Evolutionary conservation across 352 stramenopile species (phyloP), one percentile per base, ranked within the genome.

Genomic region (Globisporangium nagaii): DNA sequence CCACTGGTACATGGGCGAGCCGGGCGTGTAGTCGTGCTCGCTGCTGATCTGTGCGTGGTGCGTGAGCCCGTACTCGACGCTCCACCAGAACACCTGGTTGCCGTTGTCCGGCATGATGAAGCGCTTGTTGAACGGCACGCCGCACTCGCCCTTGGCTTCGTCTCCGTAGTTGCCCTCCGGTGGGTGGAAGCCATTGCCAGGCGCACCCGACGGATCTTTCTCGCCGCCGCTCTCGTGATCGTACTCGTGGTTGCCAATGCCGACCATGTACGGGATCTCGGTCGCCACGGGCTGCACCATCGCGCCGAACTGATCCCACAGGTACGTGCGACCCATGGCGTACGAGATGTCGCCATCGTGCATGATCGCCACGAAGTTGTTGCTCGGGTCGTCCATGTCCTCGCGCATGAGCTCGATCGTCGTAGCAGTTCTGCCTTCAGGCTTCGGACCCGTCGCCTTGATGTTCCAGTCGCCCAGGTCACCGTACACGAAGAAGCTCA

Each of bases 1-100:
- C 81, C 88, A 98, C 44, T 72, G 49, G 54, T 96, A 90, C 66
- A 97, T 90, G n/a, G 59, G 41, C 7, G 86, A 96, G 32, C 84
- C 86, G 39, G 56, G 61, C 0, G 78, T 86, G 57, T 87, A 82
- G 67, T 97, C 84, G 66, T 98, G 88, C 64, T 98, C 93, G 13
- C 72, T 86, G 4, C 75, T 91, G 45, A 98, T 78, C 58, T 96
- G 79, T 45, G 96, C 83, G 19, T 94, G 91, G 50, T 97, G 85
- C 15, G 96, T 68, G 12, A 79, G 77, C 3, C 66, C 76, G 46
- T 91, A 90, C 41, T 95, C 66, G 56, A 96, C 96, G 17, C 81
- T 96, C 64, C 96, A 90, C 84, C 87, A 93, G 56, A 86, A 92
- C 40, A 90, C 66, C 47, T 63, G 71, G 24, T 84, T 84, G 12